Evolutionary conservation across 1,284 basidiomycete genomes (phyloP), one percentile per base, ranked within the genome.

Genomic region (Ganoderma lingzhi): DNA sequence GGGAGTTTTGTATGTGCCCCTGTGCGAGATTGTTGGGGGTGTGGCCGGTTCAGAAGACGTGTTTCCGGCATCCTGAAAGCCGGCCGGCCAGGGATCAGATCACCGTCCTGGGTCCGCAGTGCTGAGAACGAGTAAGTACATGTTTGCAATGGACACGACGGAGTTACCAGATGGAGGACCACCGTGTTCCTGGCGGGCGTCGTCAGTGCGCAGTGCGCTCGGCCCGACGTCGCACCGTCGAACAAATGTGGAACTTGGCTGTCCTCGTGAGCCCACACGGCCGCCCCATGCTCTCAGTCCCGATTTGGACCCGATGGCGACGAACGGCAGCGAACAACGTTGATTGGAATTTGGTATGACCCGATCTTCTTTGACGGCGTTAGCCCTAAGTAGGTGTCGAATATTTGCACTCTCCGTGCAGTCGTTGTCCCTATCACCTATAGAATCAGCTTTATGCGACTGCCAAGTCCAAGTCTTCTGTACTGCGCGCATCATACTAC

Each of bases 11-110:
- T 73, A 67, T 44, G 56, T 6, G 59, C 28, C 48, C 10, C 19
- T 45, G 63, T 42, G 62, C 56, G 48, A n/a, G 28, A 32, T 6
- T 37, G 63, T 53, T 37, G n/a, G 45, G 62, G 41, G 61, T 62
- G 59, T 23, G 51, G 9, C 65, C 51, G 65, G 65, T 37, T 39
- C 42, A 28, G 41, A 53, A 63, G 53, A 58, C 17, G 32, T 53
- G 59, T 68, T 65, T 65, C 66, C 71, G 71, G 71, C 71, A 67
- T 70, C 51, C 48, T 66, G 64, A 64, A 62, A 70, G 69, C 71
- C 71, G 71, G 71, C 6, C 19, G 32, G 60, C 23, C 23, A 35
- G 23, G 60, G n/a, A 44, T 61, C 59, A 44, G 23, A 39, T 59
- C 48, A 53, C 48, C 48, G 48, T 53, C 48, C 28, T 53, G 48